Conservation (phyloP, 164 flowering plant species). For the Kingdonia uniflora region DNA sequence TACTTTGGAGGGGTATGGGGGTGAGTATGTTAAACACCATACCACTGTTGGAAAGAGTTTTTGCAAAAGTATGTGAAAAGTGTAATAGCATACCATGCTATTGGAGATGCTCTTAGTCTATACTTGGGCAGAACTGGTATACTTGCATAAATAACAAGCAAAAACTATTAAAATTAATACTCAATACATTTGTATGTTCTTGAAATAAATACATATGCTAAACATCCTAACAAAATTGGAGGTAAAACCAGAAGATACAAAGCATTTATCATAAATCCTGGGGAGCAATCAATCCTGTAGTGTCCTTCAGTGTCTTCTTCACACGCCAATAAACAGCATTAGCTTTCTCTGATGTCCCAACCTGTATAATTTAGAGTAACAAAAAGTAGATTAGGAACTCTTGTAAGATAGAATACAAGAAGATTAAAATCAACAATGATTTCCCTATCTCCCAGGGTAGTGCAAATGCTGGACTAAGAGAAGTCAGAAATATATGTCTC, state of each 20-base stretch:
- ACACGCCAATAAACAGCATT: constrained; percentile 71
- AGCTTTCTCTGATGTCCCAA: constrained; percentile 74
- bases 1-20: too few species aligned
- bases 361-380: constrained; percentile 26
- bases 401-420: not conserved
- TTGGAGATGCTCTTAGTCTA: too few species aligned
- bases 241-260: not conserved
- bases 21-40: too few species aligned
- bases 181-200: too few species aligned
- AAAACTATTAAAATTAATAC: too few species aligned
- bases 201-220: too few species aligned
- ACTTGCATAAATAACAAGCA: too few species aligned
- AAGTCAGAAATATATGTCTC: not conserved
- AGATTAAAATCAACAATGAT: not conserved
- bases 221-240: constrained; percentile 20
- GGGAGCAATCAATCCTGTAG: constrained; percentile 19
- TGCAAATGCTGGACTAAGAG: not conserved
- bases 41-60: too few species aligned
- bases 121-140: too few species aligned
- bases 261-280: constrained; percentile 10
- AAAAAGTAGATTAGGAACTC: not conserved
- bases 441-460: not conserved
- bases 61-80: too few species aligned
- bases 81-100: too few species aligned
- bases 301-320: constrained; percentile 44